phyloP scores from a whole-genome alignment of 805 yeast genomes.

The Hermanozyma aechmeae region DNA sequence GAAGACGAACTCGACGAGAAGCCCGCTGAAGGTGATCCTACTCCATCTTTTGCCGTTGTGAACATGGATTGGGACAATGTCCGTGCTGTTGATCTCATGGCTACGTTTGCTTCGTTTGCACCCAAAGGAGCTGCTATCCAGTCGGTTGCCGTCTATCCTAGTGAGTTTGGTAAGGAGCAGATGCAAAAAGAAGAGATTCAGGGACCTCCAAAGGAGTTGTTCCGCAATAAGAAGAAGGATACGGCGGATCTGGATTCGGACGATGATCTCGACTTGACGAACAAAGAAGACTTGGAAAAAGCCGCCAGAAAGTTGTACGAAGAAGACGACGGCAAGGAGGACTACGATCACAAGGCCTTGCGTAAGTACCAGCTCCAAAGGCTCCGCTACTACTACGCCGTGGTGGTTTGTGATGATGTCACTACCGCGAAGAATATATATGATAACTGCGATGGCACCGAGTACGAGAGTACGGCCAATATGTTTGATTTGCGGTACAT shows the following conservation, averaged over 20 bases:
- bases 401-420: constrained; percentile 71
- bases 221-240: constrained; percentile 35
- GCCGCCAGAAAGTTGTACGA: constrained; percentile 67
- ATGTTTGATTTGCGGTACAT: constrained; percentile 86
- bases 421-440: constrained; percentile 68
- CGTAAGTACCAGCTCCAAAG: constrained; percentile 90
- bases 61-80: constrained; percentile 97
- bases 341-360: constrained; percentile 74
- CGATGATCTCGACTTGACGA: constrained; percentile 34
- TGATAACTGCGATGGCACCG: constrained; percentile 87
- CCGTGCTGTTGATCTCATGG: constrained; percentile 79
- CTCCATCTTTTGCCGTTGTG: constrained; percentile 78
- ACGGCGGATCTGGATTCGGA: constrained; percentile 24
- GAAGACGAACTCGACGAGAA: constrained; percentile 49
- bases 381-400: constrained; percentile 86
- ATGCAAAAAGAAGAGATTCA: constrained; percentile 83
- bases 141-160: constrained; percentile 70
- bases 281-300: constrained; percentile 40
- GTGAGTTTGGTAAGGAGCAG: constrained; percentile 88
- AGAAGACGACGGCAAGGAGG: constrained; percentile 75
- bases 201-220: constrained; percentile 88
- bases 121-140: constrained; percentile 64
- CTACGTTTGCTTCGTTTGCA: constrained; percentile 77
- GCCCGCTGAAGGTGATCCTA: constrained; percentile 84
- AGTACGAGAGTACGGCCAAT: constrained; percentile 92